Percentiles rank a stretch among this genome's conserved stretches.
Evolutionary conservation across 2,329 filamentous ascomycete genomes (phyloP).

Genomic region (Pseudogymnoascus sp.): DNA sequence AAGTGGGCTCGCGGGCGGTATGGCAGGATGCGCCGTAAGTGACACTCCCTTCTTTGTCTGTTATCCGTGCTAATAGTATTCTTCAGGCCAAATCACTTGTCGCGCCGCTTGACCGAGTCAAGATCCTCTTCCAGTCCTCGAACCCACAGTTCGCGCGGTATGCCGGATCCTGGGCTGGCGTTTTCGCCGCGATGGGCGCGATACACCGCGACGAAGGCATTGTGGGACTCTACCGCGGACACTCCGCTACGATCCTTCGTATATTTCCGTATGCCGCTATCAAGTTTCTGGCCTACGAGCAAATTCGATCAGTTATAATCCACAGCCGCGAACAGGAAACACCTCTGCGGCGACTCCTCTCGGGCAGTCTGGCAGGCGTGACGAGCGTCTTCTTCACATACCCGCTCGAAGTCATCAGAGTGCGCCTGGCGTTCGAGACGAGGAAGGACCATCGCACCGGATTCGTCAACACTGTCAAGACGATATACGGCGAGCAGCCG

Average conservation of each 20-base stretch:
- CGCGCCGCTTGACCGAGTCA: constrained; percentile 91
- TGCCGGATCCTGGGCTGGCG: constrained; percentile 77
- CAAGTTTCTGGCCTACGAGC: constrained; percentile 97
- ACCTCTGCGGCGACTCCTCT: constrained; percentile 63
- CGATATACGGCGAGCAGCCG: constrained; percentile 74
- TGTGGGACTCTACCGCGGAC: constrained; percentile 78
- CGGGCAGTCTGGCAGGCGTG: constrained; percentile 70
- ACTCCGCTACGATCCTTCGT: constrained; percentile 85
- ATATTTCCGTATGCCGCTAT: constrained; percentile 98
- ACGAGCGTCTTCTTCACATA: constrained; percentile 96
- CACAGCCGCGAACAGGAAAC: constrained; percentile 68
- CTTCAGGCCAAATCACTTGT: constrained; percentile 86
- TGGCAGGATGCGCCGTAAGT: constrained; percentile 82
- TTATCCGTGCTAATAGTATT: constrained; percentile 12
- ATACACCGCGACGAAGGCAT: constrained; percentile 72
- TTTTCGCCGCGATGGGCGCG: constrained; percentile 71
- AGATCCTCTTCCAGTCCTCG: constrained; percentile 95
- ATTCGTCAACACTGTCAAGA: constrained; percentile 66
- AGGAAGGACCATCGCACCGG: constrained; percentile 63
- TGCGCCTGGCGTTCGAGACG: constrained; percentile 91
- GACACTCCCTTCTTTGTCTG: background rate
- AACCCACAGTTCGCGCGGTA: constrained; percentile 94
- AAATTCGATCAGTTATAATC: constrained; percentile 77
- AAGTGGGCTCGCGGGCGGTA: constrained; percentile 76
- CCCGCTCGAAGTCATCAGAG: constrained; percentile 84